Evolutionary conservation across 345 rosid species (phyloP).

Genomic region (Arabidopsis suecica): DNA sequence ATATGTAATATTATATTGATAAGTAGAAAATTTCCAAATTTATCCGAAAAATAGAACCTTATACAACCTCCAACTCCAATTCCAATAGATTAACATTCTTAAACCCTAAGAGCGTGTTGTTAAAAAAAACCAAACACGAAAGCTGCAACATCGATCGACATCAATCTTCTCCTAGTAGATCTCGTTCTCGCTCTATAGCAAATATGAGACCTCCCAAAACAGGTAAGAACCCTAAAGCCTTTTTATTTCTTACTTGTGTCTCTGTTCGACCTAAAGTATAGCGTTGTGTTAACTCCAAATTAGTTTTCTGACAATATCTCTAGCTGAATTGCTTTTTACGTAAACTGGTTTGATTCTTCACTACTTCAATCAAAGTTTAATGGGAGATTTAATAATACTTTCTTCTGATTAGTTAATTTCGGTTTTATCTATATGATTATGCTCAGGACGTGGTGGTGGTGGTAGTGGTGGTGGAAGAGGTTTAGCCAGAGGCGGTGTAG

Average conservation of each 20-base stretch:
- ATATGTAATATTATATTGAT: too few relatives aligned
- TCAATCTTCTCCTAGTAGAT: background rate
- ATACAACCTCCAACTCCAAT: background rate
- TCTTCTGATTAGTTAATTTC: background rate
- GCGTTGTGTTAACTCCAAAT: background rate
- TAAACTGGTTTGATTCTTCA: background rate
- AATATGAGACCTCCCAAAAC: constrained; percentile 24
- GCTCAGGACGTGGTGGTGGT: constrained; percentile 39
- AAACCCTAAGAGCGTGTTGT: background rate
- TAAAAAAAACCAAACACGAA: background rate
- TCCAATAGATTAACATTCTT: background rate
- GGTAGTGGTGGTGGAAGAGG: constrained; percentile 27
- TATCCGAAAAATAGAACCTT: background rate
- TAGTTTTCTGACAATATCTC: background rate
- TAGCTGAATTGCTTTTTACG: background rate
- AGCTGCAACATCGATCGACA: background rate
- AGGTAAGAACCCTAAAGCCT: background rate
- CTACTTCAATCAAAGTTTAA: background rate
- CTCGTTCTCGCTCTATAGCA: background rate
- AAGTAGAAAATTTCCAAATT: background rate
- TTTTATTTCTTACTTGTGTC: background rate
- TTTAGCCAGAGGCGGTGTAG: background rate
- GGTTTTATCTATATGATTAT: background rate
- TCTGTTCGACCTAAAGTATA: background rate
- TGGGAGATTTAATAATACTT: background rate